Conservation (phyloP, 345 rosid genomes). For the Salix koriyanagi region DNA sequence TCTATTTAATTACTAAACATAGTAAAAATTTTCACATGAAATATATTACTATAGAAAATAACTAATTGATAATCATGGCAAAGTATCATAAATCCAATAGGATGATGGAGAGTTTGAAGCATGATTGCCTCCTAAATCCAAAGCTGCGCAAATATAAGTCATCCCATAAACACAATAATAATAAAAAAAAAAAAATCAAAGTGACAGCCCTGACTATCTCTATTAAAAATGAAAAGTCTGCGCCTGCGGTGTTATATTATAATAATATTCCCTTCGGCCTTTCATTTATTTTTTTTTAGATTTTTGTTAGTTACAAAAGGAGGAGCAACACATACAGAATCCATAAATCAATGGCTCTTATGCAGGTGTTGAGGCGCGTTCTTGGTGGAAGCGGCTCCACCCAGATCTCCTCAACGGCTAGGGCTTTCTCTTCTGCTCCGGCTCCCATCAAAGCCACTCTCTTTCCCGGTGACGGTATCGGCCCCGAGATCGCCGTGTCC, state of each 20-base stretch:
- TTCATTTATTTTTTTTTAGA: background rate
- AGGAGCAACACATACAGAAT: background rate
- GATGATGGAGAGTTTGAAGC: too few species aligned
- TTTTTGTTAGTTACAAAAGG: background rate
- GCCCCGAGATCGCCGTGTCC: slow-evolving; percentile 97
- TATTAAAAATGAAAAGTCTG: too few species aligned
- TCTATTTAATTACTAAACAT: too few species aligned
- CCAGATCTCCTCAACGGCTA: slow-evolving; percentile 25
- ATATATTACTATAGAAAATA: too few species aligned
- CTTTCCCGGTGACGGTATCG: slow-evolving; percentile 98
- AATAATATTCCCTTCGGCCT: background rate
- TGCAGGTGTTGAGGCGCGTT: slow-evolving; percentile 39
- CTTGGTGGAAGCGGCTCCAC: slow-evolving; percentile 22
- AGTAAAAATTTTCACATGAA: too few species aligned
- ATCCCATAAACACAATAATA: too few species aligned
- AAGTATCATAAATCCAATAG: too few species aligned
- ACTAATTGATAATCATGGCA: too few species aligned
- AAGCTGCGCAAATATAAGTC: too few species aligned
- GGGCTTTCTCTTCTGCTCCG: slow-evolving; percentile 53
- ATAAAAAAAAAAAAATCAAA: too few species aligned
- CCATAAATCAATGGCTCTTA: slow-evolving; percentile 12
- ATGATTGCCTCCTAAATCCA: too few species aligned
- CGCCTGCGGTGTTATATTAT: background rate
- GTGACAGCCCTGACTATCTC: background rate
- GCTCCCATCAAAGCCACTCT: slow-evolving; percentile 79